Conservation (phyloP, 2,329 filamentous ascomycete genomes). For the Colletotrichum abscissum region DNA sequence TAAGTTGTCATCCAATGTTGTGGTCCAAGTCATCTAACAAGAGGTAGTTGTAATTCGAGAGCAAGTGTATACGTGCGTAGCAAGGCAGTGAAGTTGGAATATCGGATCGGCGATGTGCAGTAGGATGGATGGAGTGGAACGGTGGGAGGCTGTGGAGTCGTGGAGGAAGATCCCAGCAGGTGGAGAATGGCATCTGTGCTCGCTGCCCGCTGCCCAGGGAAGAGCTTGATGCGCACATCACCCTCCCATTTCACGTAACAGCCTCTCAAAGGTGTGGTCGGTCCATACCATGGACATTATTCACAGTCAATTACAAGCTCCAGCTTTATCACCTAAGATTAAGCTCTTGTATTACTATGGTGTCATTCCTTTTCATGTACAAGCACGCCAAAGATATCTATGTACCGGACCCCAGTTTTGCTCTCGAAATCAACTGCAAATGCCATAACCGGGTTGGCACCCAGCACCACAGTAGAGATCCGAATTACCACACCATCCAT, state of each 20-base stretch:
- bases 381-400: not conserved
- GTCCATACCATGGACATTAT: no score
- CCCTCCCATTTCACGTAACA: no score
- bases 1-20: not conserved
- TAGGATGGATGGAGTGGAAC: not conserved
- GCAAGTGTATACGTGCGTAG: not conserved
- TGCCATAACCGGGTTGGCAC: slow-evolving; percentile 35
- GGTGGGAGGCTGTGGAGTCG: not conserved
- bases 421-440: slow-evolving; percentile 22
- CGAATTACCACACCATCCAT: slow-evolving; percentile 37
- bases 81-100: not conserved
- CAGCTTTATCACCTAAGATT: not conserved
- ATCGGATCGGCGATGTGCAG: not conserved
- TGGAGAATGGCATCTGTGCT: no score
- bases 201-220: no score
- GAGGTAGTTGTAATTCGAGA: not conserved
- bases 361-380: slow-evolving; percentile 5
- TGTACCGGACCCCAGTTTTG: not conserved
- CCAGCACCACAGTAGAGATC: slow-evolving; percentile 33
- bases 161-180: no score
- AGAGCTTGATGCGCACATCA: no score
- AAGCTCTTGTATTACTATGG: not conserved
- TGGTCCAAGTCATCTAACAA: not conserved
- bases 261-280: no score
- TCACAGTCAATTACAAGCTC: no score